Evolutionary conservation across 2,329 filamentous ascomycete genomes (phyloP).

Genomic region (Talaromyces sp.): DNA sequence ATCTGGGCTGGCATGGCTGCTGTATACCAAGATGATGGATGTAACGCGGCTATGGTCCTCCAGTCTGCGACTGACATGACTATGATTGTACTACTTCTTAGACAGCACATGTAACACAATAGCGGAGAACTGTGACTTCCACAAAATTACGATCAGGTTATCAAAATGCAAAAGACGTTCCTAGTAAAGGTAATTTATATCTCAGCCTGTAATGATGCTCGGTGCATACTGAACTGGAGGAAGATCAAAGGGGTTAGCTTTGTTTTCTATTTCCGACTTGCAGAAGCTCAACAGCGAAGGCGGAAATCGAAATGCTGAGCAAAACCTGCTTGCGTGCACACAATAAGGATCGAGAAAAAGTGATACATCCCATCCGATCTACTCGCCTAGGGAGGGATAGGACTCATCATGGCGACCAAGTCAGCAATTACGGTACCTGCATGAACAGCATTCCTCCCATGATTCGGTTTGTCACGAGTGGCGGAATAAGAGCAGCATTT

Average conservation of each 20-base stretch:
- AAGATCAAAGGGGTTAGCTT: background rate
- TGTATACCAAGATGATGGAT: background rate
- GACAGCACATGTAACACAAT: background rate
- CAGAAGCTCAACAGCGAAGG: background rate
- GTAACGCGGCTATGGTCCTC: slow-evolving; percentile 1
- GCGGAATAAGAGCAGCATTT: background rate
- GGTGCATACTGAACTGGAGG: background rate
- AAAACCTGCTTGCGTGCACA: background rate
- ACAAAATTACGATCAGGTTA: background rate
- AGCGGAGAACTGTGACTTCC: background rate
- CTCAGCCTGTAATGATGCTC: background rate
- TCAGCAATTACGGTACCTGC: background rate
- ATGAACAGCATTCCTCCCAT: slow-evolving; percentile 1
- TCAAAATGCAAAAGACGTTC: background rate
- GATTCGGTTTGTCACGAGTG: background rate
- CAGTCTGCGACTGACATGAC: background rate
- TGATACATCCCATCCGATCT: background rate
- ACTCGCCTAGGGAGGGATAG: background rate
- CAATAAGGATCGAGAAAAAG: background rate
- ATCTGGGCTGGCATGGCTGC: background rate
- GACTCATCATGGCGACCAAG: background rate
- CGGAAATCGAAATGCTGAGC: background rate
- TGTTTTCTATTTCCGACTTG: background rate
- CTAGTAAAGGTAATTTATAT: background rate
- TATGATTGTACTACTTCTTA: background rate